These are phyloP conservation scores for Scopulariopsis brevicaulis DNA, from an alignment of 2,329 filamentous ascomycete species.

Conservation along the genomic window DNA sequence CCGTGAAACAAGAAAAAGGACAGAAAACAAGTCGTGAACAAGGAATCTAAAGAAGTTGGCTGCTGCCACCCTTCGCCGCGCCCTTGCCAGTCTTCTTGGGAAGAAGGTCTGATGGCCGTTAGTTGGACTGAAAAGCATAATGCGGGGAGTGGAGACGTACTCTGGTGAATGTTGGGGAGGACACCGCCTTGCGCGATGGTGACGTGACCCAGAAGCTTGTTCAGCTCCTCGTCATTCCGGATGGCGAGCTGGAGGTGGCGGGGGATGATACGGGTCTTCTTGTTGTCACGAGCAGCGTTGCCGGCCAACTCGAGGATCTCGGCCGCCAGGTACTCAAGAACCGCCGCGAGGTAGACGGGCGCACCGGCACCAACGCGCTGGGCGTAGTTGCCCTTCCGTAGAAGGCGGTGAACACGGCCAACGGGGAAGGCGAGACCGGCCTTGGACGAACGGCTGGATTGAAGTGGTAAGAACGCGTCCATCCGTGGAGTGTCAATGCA, in stretches of 20 bases:
- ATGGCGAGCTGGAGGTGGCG: slow-evolving; percentile 98
- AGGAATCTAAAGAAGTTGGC: slow-evolving; percentile 77
- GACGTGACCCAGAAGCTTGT: slow-evolving; percentile 94
- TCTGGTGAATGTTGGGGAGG: slow-evolving; percentile 93
- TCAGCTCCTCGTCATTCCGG: slow-evolving; percentile 98
- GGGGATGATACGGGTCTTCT: slow-evolving; percentile 99
- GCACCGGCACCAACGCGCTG: slow-evolving; percentile 99
- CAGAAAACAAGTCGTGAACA: slow-evolving; percentile 27
- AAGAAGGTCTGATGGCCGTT: slow-evolving; percentile 64
- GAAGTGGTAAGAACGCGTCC: slow-evolving; percentile 22
- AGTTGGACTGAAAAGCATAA: slow-evolving; percentile 16
- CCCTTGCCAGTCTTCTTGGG: slow-evolving; percentile 98
- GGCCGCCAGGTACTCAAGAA: slow-evolving; percentile 95
- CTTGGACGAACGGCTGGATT: slow-evolving; percentile 85
- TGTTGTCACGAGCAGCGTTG: slow-evolving; percentile 98
- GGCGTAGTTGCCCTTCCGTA: slow-evolving; percentile 98
- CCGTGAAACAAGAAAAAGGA: slow-evolving; percentile 34
- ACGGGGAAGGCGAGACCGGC: slow-evolving; percentile 98
- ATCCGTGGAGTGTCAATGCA: neutral
- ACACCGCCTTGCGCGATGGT: slow-evolving; percentile 97
- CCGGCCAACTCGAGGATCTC: slow-evolving; percentile 98
- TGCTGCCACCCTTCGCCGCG: slow-evolving; percentile 34
- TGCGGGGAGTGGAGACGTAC: slow-evolving; percentile 41
- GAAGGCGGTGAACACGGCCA: slow-evolving; percentile 97
- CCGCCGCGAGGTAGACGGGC: slow-evolving; percentile 92